These are phyloP conservation scores for Metschnikowia koreensis DNA, from an alignment of 805 yeast genomes.

Conservation along the genomic window DNA sequence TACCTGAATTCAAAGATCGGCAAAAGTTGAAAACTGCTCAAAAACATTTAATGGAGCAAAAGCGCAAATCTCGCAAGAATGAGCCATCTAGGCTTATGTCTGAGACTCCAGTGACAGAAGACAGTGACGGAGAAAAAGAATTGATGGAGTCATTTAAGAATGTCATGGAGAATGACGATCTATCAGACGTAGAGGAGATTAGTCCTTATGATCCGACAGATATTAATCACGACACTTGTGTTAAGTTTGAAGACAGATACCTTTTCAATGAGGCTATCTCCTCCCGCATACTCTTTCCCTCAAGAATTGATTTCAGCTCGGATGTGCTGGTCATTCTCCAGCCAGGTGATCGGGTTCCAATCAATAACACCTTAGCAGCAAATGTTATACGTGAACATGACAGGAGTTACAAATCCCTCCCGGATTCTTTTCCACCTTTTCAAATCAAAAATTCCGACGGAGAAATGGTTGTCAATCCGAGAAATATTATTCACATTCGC, in stretches of 20 bases:
- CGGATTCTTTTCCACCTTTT: constrained; percentile 38
- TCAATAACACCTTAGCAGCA: constrained; percentile 31
- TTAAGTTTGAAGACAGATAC: constrained; percentile 25
- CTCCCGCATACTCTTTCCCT: constrained; percentile 12
- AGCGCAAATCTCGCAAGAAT: constrained; percentile 2
- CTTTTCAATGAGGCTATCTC: constrained; percentile 34
- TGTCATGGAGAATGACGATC: constrained; percentile 19
- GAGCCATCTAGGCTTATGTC: constrained; percentile 4
- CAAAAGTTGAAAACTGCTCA: constrained; percentile 14
- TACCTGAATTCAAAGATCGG: constrained; percentile 25
- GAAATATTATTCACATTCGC: constrained; percentile 31
- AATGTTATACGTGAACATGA: constrained; percentile 27
- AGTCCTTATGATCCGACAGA: constrained; percentile 42
- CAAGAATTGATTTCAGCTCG: constrained; percentile 12
- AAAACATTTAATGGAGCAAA: constrained; percentile 17
- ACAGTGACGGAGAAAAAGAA: constrained; percentile 15
- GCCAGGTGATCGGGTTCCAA: constrained; percentile 20
- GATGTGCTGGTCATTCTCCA: constrained; percentile 19
- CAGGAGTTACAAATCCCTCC: constrained; percentile 33
- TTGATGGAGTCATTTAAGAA: constrained; percentile 16
- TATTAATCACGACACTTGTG: constrained; percentile 31
- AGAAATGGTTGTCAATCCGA: constrained; percentile 22
- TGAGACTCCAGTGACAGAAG: constrained; percentile 10
- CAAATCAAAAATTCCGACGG: constrained; percentile 15
- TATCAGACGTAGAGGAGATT: constrained; percentile 26